phyloP scores from a whole-genome alignment of 768 basidiomycete genomes.

The Steccherinum ochraceum region DNA sequence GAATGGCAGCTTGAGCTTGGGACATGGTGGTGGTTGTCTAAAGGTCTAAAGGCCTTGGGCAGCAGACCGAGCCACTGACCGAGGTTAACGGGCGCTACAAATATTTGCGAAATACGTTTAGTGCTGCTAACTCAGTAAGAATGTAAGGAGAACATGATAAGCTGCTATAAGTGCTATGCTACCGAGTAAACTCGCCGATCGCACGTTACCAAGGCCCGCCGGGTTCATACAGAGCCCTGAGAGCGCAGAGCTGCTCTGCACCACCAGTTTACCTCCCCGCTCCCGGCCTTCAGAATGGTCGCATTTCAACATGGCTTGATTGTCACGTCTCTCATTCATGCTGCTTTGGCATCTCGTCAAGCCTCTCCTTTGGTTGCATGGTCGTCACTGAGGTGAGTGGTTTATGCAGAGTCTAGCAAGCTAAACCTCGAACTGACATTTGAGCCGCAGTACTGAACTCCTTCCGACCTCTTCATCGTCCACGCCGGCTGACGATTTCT shows the following conservation, averaged over 20 bases:
- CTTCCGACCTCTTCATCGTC: constrained; percentile 10
- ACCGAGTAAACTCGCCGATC: no score
- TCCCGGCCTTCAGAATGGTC: not conserved
- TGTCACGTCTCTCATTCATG: constrained; percentile 14
- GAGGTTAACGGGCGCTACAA: no score
- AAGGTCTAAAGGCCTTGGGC: no score
- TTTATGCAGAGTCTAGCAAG: constrained; percentile 19
- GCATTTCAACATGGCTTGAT: not conserved
- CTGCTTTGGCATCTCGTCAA: constrained; percentile 51
- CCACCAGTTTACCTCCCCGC: no score
- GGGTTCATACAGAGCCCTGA: no score
- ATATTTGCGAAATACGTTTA: no score
- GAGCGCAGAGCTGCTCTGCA: no score
- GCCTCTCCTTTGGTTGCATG: constrained; percentile 65
- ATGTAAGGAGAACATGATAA: no score
- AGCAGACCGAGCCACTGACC: no score
- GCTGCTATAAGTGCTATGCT: no score
- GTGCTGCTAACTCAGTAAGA: no score
- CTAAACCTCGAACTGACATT: not conserved
- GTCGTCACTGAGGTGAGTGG: constrained; percentile 57
- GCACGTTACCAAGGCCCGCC: no score
- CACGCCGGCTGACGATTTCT: constrained; percentile 19
- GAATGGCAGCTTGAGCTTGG: constrained; percentile 36
- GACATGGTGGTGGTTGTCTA: constrained; percentile 15
- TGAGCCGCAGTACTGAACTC: not conserved